Evolutionary conservation across 2,329 filamentous ascomycete genomes (phyloP), one percentile per base, ranked within the genome.

Genomic region (Cladosporium austrohemisphaericum): DNA sequence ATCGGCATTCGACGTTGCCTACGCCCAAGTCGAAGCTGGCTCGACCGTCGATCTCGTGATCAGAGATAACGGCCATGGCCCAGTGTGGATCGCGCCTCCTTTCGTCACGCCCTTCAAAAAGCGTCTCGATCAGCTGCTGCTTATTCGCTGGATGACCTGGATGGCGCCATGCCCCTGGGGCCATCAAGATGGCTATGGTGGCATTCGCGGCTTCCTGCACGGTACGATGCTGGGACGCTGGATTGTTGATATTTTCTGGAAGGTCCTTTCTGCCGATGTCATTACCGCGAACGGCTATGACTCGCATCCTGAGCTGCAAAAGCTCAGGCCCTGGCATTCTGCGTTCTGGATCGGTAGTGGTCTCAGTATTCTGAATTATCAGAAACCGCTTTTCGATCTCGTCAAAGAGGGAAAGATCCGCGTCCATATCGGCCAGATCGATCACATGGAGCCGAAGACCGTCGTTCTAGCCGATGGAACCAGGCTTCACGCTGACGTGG

Each of bases 111-210:
- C 83, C 0, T 61, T 86, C n/a, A 83, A 83, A 63, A 76, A 76
- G 51, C 81, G 79, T 76, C 68, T 88, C 0, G 85, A 89, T 65
- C 80, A 84, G 57, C 74, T 89, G 4, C 76, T 84, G 3, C 77
- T 78, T 25, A 84, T 79, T 0, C 80, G 86, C 0, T 75, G 86
- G 55, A 68, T 90, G 46, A 85, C 81, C 2, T 89, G 84, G 81
- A 81, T 91, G 65, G 83, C 79, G 44, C 86, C 87, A 0, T 90
- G 85, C 61, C 76, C 85, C 11, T 91, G 84, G 83, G 84, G 82
- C 4, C 71, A 74, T 1, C 77, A 75, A 2, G 83, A 82, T 59
- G 84, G 83, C 1, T 85, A 77, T 55, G 69, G 74, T 10, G 68
- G 68, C 9, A 69, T 79, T 2, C 74, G 80, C 3, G 60, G 65